phyloP scores from a whole-genome alignment of 768 basidiomycete species.

The Hysterangium stoloniferum region DNA sequence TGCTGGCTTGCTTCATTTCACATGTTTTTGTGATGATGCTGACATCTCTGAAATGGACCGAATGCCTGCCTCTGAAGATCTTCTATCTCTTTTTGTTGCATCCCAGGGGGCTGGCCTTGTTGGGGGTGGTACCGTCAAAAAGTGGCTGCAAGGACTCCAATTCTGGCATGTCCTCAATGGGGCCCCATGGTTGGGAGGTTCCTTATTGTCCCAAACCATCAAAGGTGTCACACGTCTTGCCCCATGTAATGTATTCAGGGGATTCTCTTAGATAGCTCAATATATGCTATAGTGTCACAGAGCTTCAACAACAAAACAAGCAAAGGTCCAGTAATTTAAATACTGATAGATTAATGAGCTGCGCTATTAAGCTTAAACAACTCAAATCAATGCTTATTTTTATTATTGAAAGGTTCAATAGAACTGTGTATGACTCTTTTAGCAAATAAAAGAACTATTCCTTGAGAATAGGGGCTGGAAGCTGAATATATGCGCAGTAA shows the following conservation, averaged over 20 bases:
- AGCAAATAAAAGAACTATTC: no score
- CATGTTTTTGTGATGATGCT: slow-evolving; percentile 30
- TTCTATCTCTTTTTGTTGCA: slow-evolving; percentile 25
- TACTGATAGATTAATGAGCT: no score
- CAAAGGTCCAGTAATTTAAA: no score
- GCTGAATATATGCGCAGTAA: no score
- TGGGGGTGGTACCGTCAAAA: slow-evolving; percentile 22
- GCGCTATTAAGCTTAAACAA: no score
- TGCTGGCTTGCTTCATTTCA: slow-evolving; percentile 27
- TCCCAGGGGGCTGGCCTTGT: neutral
- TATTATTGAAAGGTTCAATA: no score
- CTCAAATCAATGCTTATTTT: no score
- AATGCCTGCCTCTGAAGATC: slow-evolving; percentile 24
- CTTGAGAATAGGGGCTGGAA: no score
- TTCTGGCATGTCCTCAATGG: slow-evolving; percentile 30
- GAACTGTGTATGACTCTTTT: no score
- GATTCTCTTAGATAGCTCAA: no score
- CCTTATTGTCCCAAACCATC: slow-evolving; percentile 13
- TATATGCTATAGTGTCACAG: no score
- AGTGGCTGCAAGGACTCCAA: slow-evolving; percentile 29
- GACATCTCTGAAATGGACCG: slow-evolving; percentile 23
- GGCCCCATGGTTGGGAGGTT: slow-evolving; percentile 29
- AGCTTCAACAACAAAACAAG: no score
- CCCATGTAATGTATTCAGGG: neutral
- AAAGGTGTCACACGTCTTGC: neutral